Percentiles rank a stretch among this genome's conserved stretches.
These are phyloP conservation scores for Phytophthora pseudosyringae DNA, from an alignment of 352 stramenopile species.

Conservation along the genomic window DNA sequence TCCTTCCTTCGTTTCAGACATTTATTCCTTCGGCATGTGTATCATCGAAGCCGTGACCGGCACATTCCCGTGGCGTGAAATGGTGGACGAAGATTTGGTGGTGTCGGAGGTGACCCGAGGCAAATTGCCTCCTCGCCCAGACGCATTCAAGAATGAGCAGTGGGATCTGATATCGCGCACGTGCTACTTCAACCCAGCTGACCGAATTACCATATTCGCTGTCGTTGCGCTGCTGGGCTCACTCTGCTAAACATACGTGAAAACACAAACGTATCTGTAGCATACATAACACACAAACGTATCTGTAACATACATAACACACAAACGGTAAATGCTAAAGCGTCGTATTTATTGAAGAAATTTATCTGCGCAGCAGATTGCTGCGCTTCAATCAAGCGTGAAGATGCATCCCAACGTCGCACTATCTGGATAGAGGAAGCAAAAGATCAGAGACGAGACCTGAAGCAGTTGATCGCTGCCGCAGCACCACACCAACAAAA, in stretches of 20 bases:
- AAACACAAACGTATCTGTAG: background rate
- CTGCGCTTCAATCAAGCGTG: constrained; percentile 7
- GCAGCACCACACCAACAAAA: constrained; percentile 38
- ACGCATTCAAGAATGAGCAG: constrained; percentile 28
- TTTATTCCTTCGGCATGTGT: constrained; percentile 53
- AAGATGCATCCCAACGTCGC: constrained; percentile 4
- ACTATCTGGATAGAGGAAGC: constrained; percentile 20
- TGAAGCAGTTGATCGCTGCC: constrained; percentile 34
- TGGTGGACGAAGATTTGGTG: constrained; percentile 30
- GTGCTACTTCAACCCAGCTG: constrained; percentile 30
- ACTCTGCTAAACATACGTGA: constrained; percentile 13
- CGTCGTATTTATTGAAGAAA: constrained; percentile 34
- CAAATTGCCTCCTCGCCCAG: constrained; percentile 22
- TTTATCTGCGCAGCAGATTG: constrained; percentile 2
- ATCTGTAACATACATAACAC: constrained; percentile 19
- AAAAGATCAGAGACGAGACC: constrained; percentile 31
- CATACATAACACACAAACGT: constrained; percentile 12
- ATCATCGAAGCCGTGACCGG: constrained; percentile 43
- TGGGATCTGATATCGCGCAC: constrained; percentile 38
- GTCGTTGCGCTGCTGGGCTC: constrained; percentile 24
- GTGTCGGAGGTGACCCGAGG: constrained; percentile 28
- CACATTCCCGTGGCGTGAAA: constrained; percentile 36
- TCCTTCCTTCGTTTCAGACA: constrained; percentile 38
- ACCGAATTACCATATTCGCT: constrained; percentile 26
- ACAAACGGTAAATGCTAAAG: constrained; percentile 33